A percentile compares a stretch with the other conserved stretches of the same genome.
phyloP scores from a whole-genome alignment of 2,329 filamentous ascomycete genomes.

The Arthrobotrys sphaeroides region DNA sequence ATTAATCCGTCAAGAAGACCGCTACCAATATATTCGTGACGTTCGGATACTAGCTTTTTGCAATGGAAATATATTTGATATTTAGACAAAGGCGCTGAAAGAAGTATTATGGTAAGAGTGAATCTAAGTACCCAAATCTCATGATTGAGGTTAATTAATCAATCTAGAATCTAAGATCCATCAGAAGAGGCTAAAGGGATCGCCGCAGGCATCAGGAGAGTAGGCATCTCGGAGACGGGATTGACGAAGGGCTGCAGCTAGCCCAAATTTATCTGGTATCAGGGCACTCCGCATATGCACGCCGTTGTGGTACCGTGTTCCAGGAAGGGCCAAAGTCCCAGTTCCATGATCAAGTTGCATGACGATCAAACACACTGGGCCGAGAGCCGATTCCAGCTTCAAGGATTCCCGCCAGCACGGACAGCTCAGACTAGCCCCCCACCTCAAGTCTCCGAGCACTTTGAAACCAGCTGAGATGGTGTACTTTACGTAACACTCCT shows the following conservation, averaged over 20 bases:
- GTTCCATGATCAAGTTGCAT: constrained; percentile 28
- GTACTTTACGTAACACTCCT: no score
- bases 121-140: no score
- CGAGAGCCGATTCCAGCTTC: not conserved
- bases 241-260: constrained; percentile 5
- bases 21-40: no score
- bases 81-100: no score
- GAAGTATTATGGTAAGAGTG: not conserved
- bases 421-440: not conserved
- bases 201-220: not conserved
- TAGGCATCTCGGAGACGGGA: constrained; percentile 10
- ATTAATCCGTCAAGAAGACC: no score
- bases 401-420: not conserved
- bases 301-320: constrained; percentile 15
- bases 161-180: not conserved
- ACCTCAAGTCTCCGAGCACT: not conserved
- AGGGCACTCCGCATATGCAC: constrained; percentile 20
- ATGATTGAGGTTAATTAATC: not conserved
- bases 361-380: no score
- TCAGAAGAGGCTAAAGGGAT: constrained; percentile 4
- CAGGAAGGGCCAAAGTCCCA: not conserved
- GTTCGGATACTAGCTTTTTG: no score
- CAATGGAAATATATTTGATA: no score
- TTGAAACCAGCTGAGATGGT: not conserved
- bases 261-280: constrained; percentile 8